phyloP scores from a whole-genome alignment of 805 yeast genomes.

The Tetrapisispora pingtungensis region DNA sequence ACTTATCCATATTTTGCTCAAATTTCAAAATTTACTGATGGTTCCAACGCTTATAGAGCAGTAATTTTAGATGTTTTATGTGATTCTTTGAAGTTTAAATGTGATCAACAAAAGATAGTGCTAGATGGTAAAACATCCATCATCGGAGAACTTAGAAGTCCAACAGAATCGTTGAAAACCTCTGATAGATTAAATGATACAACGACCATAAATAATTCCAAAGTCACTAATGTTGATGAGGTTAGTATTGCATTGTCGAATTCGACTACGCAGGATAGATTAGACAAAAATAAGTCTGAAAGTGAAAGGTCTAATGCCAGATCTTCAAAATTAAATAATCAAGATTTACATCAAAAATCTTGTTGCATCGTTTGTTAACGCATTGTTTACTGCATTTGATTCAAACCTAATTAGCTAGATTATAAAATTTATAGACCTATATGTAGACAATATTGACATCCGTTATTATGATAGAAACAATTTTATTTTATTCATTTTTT shows the following conservation, averaged over 20 bases:
- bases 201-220: background rate
- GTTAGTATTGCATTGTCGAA: background rate
- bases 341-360: constrained; percentile 4
- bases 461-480: too few species aligned
- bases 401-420: background rate
- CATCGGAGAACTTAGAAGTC: background rate
- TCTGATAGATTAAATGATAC: background rate
- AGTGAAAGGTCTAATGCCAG: background rate
- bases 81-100: background rate
- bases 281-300: background rate
- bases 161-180: background rate
- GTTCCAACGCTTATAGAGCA: background rate
- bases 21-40: background rate
- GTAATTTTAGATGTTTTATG: background rate
- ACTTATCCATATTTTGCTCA: background rate
- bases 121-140: background rate
- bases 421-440: background rate
- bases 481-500: too few species aligned
- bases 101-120: background rate
- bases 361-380: background rate
- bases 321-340: constrained; percentile 1
- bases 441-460: too few species aligned
- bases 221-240: background rate
- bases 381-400: background rate
- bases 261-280: background rate